Percentiles rank a stretch among this genome's conserved stretches.
Conservation (phyloP, 768 basidiomycete species). For the Lyophyllum decastes region DNA sequence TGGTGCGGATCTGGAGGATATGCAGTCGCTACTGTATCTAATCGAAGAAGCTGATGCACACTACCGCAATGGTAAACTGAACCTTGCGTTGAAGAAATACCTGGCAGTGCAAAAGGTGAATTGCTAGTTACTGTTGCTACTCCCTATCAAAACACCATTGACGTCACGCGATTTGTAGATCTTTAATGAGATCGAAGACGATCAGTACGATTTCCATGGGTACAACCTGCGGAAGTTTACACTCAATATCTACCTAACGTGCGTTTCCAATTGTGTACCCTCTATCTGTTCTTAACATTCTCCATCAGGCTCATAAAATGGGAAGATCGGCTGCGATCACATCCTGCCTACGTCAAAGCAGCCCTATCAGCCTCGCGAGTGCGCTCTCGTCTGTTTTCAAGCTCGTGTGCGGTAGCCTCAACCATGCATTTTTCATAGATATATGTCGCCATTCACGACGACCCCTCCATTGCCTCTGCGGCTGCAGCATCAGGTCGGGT, state of each 20-base stretch:
- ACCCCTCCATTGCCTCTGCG: conserved; percentile 58
- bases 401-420: background rate
- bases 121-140: conserved; percentile 13
- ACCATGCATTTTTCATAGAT: conserved; percentile 48
- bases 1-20: conserved; percentile 84
- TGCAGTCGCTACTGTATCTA: conserved; percentile 92
- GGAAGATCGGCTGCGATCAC: conserved; percentile 79
- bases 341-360: conserved; percentile 74
- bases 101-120: conserved; percentile 72
- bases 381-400: conserved; percentile 3
- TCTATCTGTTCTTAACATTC: background rate
- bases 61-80: conserved; percentile 60
- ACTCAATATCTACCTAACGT: conserved; percentile 85
- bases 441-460: conserved; percentile 70
- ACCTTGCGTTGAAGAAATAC: conserved; percentile 85
- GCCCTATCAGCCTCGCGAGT: conserved; percentile 75
- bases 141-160: background rate
- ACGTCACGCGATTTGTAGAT: conserved; percentile 41
- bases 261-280: conserved; percentile 25
- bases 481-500: conserved; percentile 39
- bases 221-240: conserved; percentile 92
- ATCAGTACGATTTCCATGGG: conserved; percentile 97
- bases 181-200: conserved; percentile 88
- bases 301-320: conserved; percentile 68
- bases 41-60: conserved; percentile 80